Evolutionary conservation across 495 filamentous ascomycete species (phyloP), one percentile per base, ranked within the genome.

Genomic region (Chaetomium tenue): DNA sequence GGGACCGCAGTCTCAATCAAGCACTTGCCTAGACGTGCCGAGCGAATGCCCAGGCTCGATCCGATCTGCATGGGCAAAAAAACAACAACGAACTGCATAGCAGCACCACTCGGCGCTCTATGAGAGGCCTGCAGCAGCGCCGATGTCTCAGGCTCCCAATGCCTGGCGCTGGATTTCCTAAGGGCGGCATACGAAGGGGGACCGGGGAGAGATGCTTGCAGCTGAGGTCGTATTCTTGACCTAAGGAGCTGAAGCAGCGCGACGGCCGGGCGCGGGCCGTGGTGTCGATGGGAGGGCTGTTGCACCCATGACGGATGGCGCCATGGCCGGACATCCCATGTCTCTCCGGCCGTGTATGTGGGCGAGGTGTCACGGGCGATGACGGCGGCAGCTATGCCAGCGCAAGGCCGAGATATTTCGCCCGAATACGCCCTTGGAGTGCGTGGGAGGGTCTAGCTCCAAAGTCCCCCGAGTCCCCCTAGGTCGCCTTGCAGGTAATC

Each of bases 1-100:
- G 3, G 22, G 50, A 46, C 30, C 4, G 53, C 66, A 66, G 65
- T 48, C 61, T 65, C 64, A 48, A 65, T 52, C 59, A 47, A 57
- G 61, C 48, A 44, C n/a, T 48, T 62, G 61, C 44, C 63, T 54
- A 66, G 63, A 26, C 16, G 59, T 22, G 60, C 53, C 52, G 44
- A 44, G 59, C 6, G 33, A 58, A 40, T 59, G 46, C 56, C 62
- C 61, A 67, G 52, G 59, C 52, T 13, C 60, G 61, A 53, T 40
- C 61, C 60, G 61, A 53, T 40, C 61, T 61, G 53, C 33, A 6
- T 12, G 4, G 30, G 26, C 47, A 48, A 63, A 46, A 60, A 22
- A 54, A 39, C 47, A 48, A 63, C 54, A 60, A 22, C 60, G 25
- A 33, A 37, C 50, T 30, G 47, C n/a, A 50, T 23, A 50, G 52